A percentile compares a stretch with the other conserved stretches of the same genome.
Conservation (phyloP, 306 rosid species). For the Fragaria ananassa region DNA sequence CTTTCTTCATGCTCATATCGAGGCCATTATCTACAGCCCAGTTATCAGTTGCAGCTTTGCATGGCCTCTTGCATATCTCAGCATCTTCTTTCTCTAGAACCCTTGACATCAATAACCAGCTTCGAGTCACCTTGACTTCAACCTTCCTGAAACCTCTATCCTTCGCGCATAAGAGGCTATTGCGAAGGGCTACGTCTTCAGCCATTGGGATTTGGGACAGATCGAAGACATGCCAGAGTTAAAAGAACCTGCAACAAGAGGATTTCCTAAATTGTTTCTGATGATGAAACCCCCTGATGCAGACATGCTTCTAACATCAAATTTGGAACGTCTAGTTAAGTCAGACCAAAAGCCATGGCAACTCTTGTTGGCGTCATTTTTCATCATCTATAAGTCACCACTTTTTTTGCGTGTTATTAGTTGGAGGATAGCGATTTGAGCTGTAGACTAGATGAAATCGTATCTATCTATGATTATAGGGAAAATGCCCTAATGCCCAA, state of each 20-base stretch:
- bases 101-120: slow-evolving; percentile 20
- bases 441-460: not conserved
- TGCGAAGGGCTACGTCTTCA: too few species aligned
- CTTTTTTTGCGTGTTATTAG: not conserved
- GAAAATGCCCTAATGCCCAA: too few species aligned
- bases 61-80: slow-evolving; percentile 34
- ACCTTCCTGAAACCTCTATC: too few species aligned
- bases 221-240: too few species aligned
- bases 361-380: slow-evolving; percentile 5
- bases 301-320: not conserved
- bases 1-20: slow-evolving; percentile 31
- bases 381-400: not conserved
- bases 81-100: slow-evolving; percentile 35
- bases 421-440: not conserved
- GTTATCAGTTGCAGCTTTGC: slow-evolving; percentile 30
- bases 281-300: too few species aligned
- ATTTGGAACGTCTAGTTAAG: not conserved
- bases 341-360: not conserved
- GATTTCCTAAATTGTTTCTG: too few species aligned
- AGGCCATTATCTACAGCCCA: slow-evolving; percentile 36
- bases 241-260: too few species aligned
- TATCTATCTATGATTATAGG: not conserved
- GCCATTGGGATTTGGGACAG: too few species aligned
- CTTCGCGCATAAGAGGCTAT: too few species aligned
- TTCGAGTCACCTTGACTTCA: too few species aligned